Percentiles rank a stretch among this genome's conserved stretches.
Conservation (phyloP, 73 alveolate species). For the Paramecium tetraurelia region DNA sequence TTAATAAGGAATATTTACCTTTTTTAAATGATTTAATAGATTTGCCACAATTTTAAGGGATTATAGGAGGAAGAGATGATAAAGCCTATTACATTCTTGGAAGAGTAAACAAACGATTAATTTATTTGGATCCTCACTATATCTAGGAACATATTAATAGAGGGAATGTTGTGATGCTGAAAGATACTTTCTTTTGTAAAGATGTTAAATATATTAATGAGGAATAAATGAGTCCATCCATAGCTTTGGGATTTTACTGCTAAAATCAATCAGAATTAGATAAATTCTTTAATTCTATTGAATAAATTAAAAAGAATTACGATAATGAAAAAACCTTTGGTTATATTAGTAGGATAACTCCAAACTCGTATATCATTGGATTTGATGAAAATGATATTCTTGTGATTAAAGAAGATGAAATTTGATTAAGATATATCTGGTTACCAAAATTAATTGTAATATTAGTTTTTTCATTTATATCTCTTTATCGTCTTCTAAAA, state of each 20-base stretch:
- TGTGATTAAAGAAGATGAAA: neutral
- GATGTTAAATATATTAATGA: neutral
- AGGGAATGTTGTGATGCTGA: neutral
- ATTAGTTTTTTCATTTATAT: neutral
- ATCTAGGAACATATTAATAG: neutral
- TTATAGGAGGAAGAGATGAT: conserved; percentile 23
- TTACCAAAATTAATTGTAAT: neutral
- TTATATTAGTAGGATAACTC: neutral
- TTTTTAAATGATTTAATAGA: conserved; percentile 17
- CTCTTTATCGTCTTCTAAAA: neutral
- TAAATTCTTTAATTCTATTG: neutral
- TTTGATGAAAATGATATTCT: neutral
- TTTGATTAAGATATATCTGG: neutral
- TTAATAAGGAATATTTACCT: neutral
- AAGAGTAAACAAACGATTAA: neutral
- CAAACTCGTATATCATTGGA: neutral
- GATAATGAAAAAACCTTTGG: neutral
- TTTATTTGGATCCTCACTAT: conserved; percentile 41
- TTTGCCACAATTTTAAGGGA: conserved; percentile 15
- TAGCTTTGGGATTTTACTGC: neutral
- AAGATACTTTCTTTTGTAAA: conserved; percentile 10
- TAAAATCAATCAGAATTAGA: neutral
- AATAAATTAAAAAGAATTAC: neutral
- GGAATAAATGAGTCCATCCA: conserved; percentile 17
- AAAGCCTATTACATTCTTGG: conserved; percentile 32